Conservation (phyloP, 805 yeast genomes). For the Ogataea pini region DNA sequence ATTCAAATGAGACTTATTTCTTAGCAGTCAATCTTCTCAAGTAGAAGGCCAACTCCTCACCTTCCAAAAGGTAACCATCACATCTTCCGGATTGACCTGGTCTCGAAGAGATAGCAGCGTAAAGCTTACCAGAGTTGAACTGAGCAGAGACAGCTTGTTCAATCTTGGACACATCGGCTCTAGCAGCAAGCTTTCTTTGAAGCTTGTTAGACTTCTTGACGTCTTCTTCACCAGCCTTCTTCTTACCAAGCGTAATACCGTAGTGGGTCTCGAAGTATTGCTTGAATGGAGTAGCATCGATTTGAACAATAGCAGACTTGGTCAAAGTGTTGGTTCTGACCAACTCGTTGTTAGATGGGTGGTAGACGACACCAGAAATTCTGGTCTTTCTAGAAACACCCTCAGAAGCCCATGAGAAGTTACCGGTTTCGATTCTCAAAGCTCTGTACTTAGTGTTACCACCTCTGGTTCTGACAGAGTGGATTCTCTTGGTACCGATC, state of each 20-base stretch:
- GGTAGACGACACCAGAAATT: slow-evolving; percentile 96
- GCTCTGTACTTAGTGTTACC: slow-evolving; percentile 99
- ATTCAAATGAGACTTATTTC: slow-evolving; percentile 61
- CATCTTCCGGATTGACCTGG: slow-evolving; percentile 99
- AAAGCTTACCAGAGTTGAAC: slow-evolving; percentile 98
- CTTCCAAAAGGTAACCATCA: slow-evolving; percentile 99
- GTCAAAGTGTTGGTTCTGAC: slow-evolving; percentile 99
- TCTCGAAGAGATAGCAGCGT: slow-evolving; percentile 98
- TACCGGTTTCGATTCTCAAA: slow-evolving; percentile 97
- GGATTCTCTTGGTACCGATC: slow-evolving; percentile 98
- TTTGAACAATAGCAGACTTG: slow-evolving; percentile 98
- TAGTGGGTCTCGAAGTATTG: slow-evolving; percentile 99
- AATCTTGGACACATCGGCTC: slow-evolving; percentile 81
- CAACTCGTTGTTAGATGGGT: slow-evolving; percentile 99
- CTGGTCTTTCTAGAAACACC: slow-evolving; percentile 99
- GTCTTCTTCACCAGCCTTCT: slow-evolving; percentile 64
- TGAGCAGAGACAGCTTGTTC: slow-evolving; percentile 92
- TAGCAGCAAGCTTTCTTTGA: slow-evolving; percentile 90
- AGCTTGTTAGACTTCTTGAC: slow-evolving; percentile 71
- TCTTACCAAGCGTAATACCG: slow-evolving; percentile 92
- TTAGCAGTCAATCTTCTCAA: slow-evolving; percentile 98
- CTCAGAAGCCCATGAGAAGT: slow-evolving; percentile 99
- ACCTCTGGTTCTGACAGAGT: slow-evolving; percentile 99
- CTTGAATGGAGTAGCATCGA: slow-evolving; percentile 99
- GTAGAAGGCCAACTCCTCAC: slow-evolving; percentile 99